Base-by-base conservation (phyloP, 345 rosid genomes). In the Linum tenue region DNA sequence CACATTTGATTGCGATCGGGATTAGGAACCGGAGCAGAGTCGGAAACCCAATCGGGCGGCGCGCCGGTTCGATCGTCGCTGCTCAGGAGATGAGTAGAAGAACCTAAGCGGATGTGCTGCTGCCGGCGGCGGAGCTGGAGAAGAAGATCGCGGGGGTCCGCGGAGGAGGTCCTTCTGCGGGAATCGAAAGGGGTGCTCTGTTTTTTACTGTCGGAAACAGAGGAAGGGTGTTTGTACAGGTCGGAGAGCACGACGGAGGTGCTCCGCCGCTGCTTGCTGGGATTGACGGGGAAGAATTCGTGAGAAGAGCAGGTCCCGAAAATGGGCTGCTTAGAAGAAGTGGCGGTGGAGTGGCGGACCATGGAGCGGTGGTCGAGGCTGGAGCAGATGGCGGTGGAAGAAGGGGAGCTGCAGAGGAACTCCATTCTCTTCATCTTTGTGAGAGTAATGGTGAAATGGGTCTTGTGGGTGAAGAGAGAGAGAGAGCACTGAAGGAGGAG, bases 361-460 rank as follows among this genome's bases (percentile, higher is more conserved):
- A 77, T 62, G 64, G 92, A 78, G 10, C 75, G 78, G 39, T 62
- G 83, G 64, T 82, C 81, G 16, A 77, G 63, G 71, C 78, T 77
- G 3, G 86, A 53, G 70, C 92, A 79, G 64, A 90, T 77, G 64
- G 96, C 96, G 7, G 97, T 90, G 64, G 98, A 88, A 39, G 94
- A 80, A 16, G 91, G 90, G 65, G 96, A 88, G 59, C 90, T 75
- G 71, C 97, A 87, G 79, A 92, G 81, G 58, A 92, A 11, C 78
- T 90, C 90, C 79, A 83, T 73, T 62, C 73, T 57, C 72, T 85
- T 88, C 98, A 88, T 86, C 42, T 65, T 42, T 39, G 50, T 35
- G 50, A 22, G 31, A 22, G 31, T 22, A 22, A 22, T 1, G 31
- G 31, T 22, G 31, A 22, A 22, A 22, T 22, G 31, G 31, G 31